These are phyloP conservation scores for Mycocentrospora acerina DNA, from an alignment of 2,329 filamentous ascomycete species.

Conservation along the genomic window DNA sequence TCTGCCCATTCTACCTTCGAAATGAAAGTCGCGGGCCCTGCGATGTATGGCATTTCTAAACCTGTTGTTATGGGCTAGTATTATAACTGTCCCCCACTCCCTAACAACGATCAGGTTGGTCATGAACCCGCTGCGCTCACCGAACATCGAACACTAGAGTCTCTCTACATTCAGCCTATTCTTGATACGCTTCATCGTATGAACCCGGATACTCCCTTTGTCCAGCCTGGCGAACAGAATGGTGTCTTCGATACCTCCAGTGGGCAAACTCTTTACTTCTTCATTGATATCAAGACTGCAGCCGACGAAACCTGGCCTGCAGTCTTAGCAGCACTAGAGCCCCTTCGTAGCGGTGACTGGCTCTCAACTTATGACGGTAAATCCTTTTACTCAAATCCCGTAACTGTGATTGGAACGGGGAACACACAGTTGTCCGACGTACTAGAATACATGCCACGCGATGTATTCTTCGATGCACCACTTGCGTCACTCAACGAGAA, in stretches of 20 bases:
- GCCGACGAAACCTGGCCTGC: conserved; percentile 58
- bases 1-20: too few relatives aligned
- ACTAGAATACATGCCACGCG: conserved; percentile 30
- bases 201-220: conserved; percentile 57
- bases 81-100: neutral
- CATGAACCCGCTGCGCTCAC: conserved; percentile 58
- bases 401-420: conserved; percentile 65
- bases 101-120: conserved; percentile 49
- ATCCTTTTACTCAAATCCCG: conserved; percentile 49
- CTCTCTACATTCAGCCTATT: conserved; percentile 62
- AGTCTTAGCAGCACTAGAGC: conserved; percentile 58
- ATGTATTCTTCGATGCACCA: conserved; percentile 64
- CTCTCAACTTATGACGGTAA: conserved; percentile 55
- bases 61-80: too few relatives aligned
- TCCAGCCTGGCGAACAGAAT: conserved; percentile 51
- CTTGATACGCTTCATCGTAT: conserved; percentile 56
- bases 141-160: conserved; percentile 54
- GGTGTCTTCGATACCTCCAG: conserved; percentile 63
- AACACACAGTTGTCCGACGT: conserved; percentile 49
- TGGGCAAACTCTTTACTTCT: conserved; percentile 63
- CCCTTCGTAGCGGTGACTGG: conserved; percentile 56
- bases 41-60: too few relatives aligned
- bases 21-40: too few relatives aligned
- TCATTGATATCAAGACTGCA: conserved; percentile 64
- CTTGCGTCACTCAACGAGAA: conserved; percentile 48